Evolutionary conservation across 2,329 filamentous ascomycete species (phyloP).

Genomic region (Eurotiales sp.): DNA sequence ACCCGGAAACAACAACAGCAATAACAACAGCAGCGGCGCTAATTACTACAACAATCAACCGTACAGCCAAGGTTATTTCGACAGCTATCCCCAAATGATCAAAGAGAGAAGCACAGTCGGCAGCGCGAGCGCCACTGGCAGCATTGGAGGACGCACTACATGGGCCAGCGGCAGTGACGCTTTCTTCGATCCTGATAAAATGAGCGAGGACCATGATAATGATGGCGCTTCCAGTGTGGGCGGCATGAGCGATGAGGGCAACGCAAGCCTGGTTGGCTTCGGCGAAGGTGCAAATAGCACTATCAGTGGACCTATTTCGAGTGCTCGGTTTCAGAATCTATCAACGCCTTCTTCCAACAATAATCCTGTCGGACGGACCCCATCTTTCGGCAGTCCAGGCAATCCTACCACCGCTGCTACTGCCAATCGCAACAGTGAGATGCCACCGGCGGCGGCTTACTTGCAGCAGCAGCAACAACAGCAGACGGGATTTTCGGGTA

Average conservation of each 20-base stretch:
- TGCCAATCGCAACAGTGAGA: constrained; percentile 16
- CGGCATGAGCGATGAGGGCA: constrained; percentile 77
- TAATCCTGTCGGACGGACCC: constrained; percentile 22
- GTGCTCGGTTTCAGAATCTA: constrained; percentile 21
- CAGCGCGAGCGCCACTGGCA: constrained; percentile 76
- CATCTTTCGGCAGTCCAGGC: constrained; percentile 38
- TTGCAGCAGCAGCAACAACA: constrained; percentile 20
- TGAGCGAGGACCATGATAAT: constrained; percentile 63
- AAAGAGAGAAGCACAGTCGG: constrained; percentile 86
- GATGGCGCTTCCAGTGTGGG: constrained; percentile 63
- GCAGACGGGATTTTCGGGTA: constrained; percentile 24
- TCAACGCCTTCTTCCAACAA: background rate
- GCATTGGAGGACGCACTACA: constrained; percentile 63
- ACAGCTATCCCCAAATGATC: constrained; percentile 60
- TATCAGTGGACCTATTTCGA: constrained; percentile 71
- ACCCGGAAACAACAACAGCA: background rate
- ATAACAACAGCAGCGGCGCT: background rate
- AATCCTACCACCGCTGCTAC: constrained; percentile 23
- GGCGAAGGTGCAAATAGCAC: constrained; percentile 87
- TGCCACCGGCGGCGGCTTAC: constrained; percentile 20
- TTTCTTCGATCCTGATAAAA: constrained; percentile 53
- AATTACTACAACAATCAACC: constrained; percentile 26
- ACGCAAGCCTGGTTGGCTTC: constrained; percentile 81
- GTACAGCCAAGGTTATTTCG: constrained; percentile 70
- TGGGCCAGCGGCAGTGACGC: constrained; percentile 63